A percentile compares a stretch with the other conserved stretches of the same genome.
Evolutionary conservation across 176 grass and related monocot species (phyloP).

Genomic region (Triticum turgidum): DNA sequence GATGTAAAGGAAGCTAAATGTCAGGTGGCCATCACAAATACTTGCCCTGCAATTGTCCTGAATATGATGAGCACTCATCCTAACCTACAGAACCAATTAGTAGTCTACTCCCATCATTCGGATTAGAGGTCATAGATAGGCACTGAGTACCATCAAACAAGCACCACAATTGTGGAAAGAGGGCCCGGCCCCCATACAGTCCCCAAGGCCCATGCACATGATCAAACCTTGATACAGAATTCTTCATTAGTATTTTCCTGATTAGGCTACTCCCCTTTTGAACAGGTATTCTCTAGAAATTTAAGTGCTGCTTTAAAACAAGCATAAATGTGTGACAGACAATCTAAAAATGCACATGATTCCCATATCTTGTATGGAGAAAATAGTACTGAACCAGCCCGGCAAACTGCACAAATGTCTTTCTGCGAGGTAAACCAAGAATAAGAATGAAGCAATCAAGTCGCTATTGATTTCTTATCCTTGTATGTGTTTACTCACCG

Average conservation of each 20-base stretch:
- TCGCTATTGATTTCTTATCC: neutral
- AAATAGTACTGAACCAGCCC: neutral
- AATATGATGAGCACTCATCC: neutral
- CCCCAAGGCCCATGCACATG: neutral
- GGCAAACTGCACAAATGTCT: neutral
- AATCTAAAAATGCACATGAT: neutral
- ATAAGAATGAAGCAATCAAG: neutral
- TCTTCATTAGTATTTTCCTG: neutral
- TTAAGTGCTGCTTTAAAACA: neutral
- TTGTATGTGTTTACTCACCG: neutral
- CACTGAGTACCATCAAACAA: neutral
- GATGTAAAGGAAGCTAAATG: neutral
- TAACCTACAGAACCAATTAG: neutral
- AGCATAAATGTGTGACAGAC: neutral
- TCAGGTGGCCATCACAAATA: slow-evolving; percentile 14
- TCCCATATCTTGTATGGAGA: neutral
- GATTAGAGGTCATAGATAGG: neutral
- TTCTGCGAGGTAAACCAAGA: neutral
- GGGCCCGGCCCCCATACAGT: too few relatives aligned
- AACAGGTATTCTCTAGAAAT: neutral
- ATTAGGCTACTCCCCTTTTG: neutral
- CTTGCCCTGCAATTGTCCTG: neutral
- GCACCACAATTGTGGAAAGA: slow-evolving; percentile 5
- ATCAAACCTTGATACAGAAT: neutral
- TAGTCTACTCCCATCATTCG: neutral